Evolutionary conservation across 768 basidiomycete genomes (phyloP).

Genomic region (Termitomyces sp.): DNA sequence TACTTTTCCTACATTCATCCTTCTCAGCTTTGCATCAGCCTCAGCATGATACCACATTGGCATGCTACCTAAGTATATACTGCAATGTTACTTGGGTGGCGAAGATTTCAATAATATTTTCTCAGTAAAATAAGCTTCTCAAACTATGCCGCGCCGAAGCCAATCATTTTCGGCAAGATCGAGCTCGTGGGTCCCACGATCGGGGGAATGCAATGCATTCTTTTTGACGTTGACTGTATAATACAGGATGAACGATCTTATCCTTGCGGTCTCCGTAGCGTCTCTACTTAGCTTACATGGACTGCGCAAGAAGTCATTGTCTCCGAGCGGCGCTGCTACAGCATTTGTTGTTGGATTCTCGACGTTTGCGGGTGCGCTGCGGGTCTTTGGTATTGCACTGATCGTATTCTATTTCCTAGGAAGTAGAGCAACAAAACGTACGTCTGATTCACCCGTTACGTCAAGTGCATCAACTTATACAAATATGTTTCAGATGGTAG

Average conservation of each 20-base stretch:
- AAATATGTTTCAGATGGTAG: slow-evolving; percentile 50
- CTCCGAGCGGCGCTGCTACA: slow-evolving; percentile 66
- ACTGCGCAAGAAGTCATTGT: slow-evolving; percentile 66
- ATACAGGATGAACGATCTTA: slow-evolving; percentile 9
- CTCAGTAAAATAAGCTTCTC: too few relatives aligned
- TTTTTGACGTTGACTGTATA: too few relatives aligned
- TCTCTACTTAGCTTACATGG: slow-evolving; percentile 63
- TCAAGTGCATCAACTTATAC: background rate
- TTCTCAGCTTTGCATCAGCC: too few relatives aligned
- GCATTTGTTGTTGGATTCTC: slow-evolving; percentile 74
- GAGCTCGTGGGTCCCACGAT: too few relatives aligned
- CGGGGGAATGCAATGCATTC: too few relatives aligned
- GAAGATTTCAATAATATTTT: too few relatives aligned
- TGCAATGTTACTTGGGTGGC: too few relatives aligned
- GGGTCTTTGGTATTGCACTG: slow-evolving; percentile 59
- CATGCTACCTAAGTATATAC: too few relatives aligned
- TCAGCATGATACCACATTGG: too few relatives aligned
- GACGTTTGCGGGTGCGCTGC: slow-evolving; percentile 62
- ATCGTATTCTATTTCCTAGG: slow-evolving; percentile 78
- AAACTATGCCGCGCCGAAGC: too few relatives aligned
- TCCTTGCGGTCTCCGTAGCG: slow-evolving; percentile 34
- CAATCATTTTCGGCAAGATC: too few relatives aligned
- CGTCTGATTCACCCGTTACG: slow-evolving; percentile 15
- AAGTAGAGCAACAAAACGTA: slow-evolving; percentile 79
- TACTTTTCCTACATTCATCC: too few relatives aligned